Conservation (phyloP, 768 basidiomycete species). For the Wakefieldia striispora region DNA sequence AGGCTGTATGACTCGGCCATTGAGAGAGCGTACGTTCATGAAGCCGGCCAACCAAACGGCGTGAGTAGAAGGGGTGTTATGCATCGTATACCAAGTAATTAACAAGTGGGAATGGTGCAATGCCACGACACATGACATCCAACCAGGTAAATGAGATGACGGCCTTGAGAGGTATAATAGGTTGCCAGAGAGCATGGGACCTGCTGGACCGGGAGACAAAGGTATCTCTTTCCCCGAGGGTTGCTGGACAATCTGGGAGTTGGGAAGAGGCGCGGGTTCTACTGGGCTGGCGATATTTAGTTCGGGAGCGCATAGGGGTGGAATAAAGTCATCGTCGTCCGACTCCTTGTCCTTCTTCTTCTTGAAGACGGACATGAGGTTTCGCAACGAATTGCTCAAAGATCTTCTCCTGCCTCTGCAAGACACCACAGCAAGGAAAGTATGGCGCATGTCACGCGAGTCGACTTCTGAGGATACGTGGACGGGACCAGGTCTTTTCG, state of each 20-base stretch:
- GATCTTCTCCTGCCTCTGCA: slow-evolving; percentile 48
- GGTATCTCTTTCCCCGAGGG: not conserved
- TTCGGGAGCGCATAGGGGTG: slow-evolving; percentile 7
- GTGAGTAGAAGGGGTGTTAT: slow-evolving; percentile 41
- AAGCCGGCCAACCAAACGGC: slow-evolving; percentile 51
- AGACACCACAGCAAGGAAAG: slow-evolving; percentile 15
- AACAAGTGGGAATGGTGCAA: slow-evolving; percentile 42
- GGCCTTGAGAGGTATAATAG: slow-evolving; percentile 49
- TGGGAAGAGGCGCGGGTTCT: not conserved
- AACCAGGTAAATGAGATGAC: slow-evolving; percentile 37
- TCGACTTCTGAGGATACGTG: slow-evolving; percentile 15
- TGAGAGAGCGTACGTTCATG: slow-evolving; percentile 62
- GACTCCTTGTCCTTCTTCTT: slow-evolving; percentile 37
- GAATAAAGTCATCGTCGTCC: slow-evolving; percentile 23
- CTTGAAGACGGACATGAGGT: slow-evolving; percentile 60
- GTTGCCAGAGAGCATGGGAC: slow-evolving; percentile 17
- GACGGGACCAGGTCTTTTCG: slow-evolving; percentile 6
- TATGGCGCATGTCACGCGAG: slow-evolving; percentile 11
- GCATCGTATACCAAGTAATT: slow-evolving; percentile 45
- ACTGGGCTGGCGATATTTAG: not conserved
- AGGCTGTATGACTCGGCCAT: slow-evolving; percentile 46
- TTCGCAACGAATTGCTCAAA: slow-evolving; percentile 62
- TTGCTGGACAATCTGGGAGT: not conserved
- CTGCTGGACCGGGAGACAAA: not conserved
- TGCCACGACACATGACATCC: slow-evolving; percentile 46